Evolutionary conservation across 805 yeast genomes (phyloP).

Genomic region (Monosporozyma solicola): DNA sequence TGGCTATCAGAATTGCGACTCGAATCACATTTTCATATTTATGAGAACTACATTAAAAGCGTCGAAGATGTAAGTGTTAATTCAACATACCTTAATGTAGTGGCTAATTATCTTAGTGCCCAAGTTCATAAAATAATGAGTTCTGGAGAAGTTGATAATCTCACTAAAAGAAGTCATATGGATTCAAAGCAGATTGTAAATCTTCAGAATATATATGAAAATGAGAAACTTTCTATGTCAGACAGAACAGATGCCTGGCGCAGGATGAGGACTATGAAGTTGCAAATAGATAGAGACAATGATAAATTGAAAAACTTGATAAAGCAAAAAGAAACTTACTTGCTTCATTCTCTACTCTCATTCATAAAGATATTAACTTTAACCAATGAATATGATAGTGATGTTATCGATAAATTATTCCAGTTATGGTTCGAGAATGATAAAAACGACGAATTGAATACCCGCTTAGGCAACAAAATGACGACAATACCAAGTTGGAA

Average conservation of each 20-base stretch:
- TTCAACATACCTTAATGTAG: slow-evolving; percentile 42
- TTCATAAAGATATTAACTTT: slow-evolving; percentile 48
- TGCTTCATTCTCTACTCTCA: slow-evolving; percentile 46
- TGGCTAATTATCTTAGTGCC: slow-evolving; percentile 67
- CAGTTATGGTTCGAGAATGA: slow-evolving; percentile 73
- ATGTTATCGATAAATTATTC: slow-evolving; percentile 65
- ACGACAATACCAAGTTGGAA: slow-evolving; percentile 45
- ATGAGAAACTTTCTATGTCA: slow-evolving; percentile 32
- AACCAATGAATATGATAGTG: slow-evolving; percentile 38
- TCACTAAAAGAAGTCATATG: slow-evolving; percentile 33
- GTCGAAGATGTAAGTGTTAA: slow-evolving; percentile 15
- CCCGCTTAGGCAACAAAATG: slow-evolving; percentile 32
- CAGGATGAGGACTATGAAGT: slow-evolving; percentile 40
- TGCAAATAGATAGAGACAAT: slow-evolving; percentile 42
- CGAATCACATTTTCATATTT: slow-evolving; percentile 52
- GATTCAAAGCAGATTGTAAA: slow-evolving; percentile 43
- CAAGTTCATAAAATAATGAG: slow-evolving; percentile 43
- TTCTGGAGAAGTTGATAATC: slow-evolving; percentile 36
- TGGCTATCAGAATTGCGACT: slow-evolving; percentile 70
- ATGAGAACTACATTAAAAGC: slow-evolving; percentile 45
- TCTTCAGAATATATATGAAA: slow-evolving; percentile 37
- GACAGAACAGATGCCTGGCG: slow-evolving; percentile 47
- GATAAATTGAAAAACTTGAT: slow-evolving; percentile 36
- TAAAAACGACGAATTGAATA: slow-evolving; percentile 36
- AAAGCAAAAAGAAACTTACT: slow-evolving; percentile 35